Evolutionary conservation across 805 yeast species (phyloP).

Genomic region (Ogataea wickerhamii): DNA sequence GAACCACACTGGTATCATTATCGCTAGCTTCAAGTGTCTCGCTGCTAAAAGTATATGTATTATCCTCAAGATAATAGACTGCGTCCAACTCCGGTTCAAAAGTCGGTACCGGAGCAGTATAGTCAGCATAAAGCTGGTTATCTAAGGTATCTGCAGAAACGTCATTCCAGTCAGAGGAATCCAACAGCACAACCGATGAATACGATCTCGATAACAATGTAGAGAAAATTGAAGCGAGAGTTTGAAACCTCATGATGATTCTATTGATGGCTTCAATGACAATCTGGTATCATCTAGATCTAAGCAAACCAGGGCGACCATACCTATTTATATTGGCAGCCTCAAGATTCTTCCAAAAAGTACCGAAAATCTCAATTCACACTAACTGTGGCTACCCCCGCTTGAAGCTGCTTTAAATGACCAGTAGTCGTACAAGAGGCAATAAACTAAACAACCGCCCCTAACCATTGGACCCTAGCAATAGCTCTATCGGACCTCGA

Average conservation of each 20-base stretch:
- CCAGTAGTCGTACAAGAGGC: no score
- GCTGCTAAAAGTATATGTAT: background rate
- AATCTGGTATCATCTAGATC: no score
- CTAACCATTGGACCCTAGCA: no score
- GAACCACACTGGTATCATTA: conserved; percentile 5
- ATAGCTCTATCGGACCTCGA: no score
- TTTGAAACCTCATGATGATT: background rate
- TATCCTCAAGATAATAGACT: background rate
- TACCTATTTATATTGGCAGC: no score
- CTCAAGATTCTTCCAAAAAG: no score
- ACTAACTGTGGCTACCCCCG: no score
- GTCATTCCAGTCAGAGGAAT: conserved; percentile 1
- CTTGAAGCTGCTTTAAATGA: no score
- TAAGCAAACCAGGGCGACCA: no score
- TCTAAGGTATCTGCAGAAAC: background rate
- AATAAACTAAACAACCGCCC: no score
- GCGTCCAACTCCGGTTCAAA: conserved; percentile 4
- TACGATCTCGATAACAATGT: background rate
- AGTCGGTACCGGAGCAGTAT: background rate
- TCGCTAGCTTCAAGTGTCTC: conserved; percentile 1
- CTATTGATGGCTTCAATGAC: background rate
- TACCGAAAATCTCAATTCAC: no score
- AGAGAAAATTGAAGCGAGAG: background rate
- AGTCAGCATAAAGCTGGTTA: conserved; percentile 1
- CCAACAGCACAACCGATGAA: background rate